A percentile compares a stretch with the other conserved stretches of the same genome.
phyloP scores from a whole-genome alignment of 2,329 filamentous ascomycete species.

The Microsporum ferrugineum region DNA sequence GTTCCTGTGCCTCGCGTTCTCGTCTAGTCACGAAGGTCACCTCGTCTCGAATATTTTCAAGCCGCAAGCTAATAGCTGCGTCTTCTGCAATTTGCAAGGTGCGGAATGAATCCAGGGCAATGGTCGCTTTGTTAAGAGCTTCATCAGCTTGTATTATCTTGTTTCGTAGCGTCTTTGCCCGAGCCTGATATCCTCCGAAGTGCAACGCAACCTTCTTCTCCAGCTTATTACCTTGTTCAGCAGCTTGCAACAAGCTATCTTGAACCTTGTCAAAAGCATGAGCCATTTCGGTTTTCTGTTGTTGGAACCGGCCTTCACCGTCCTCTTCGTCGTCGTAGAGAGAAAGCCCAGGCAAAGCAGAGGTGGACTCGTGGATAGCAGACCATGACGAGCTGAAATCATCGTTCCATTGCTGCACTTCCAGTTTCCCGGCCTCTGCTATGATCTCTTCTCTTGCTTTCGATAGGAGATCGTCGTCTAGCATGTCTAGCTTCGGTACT shows the following conservation, averaged over 20 bases:
- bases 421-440: constrained; percentile 49
- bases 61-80: constrained; percentile 57
- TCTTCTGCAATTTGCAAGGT: constrained; percentile 71
- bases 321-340: constrained; percentile 70
- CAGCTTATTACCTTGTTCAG: constrained; percentile 70
- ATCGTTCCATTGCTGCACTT: constrained; percentile 38
- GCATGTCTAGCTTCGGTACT: constrained; percentile 46
- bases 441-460: constrained; percentile 67
- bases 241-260: constrained; percentile 59
- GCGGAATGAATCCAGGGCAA: constrained; percentile 62
- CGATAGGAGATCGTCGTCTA: constrained; percentile 61
- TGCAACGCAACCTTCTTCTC: constrained; percentile 88
- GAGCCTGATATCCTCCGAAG: constrained; percentile 80
- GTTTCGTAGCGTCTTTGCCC: constrained; percentile 64
- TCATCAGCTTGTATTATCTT: constrained; percentile 68
- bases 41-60: constrained; percentile 70
- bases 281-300: constrained; percentile 48
- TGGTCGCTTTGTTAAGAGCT: constrained; percentile 60
- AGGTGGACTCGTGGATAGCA: constrained; percentile 35
- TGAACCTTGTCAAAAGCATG: constrained; percentile 66
- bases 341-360: constrained; percentile 59
- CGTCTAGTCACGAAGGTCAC: constrained; percentile 67
- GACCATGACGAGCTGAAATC: constrained; percentile 44
- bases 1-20: constrained; percentile 82
- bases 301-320: constrained; percentile 51